These are phyloP conservation scores for Pinus albicaulis DNA, from an alignment of 75 land plant species.

Conservation along the genomic window DNA sequence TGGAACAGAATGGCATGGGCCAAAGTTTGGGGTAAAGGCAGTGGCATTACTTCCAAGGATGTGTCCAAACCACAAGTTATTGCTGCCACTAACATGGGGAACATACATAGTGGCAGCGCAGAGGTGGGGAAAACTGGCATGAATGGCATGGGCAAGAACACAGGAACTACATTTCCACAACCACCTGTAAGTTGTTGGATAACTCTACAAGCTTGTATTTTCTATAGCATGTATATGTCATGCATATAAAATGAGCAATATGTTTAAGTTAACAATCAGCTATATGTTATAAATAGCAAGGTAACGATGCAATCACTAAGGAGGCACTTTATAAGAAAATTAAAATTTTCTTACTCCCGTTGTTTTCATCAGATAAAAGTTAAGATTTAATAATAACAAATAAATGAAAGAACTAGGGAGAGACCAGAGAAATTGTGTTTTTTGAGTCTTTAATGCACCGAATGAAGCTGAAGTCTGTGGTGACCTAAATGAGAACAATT, in stretches of 20 bases:
- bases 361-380: not conserved
- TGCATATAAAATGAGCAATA: not conserved
- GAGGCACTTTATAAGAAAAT: not conserved
- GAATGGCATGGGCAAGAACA: conserved; percentile 6
- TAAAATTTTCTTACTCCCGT: not conserved
- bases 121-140: not conserved
- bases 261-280: not conserved
- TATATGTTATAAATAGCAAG: not conserved
- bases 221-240: not conserved
- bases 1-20: conserved; percentile 37
- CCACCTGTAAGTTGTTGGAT: conserved; percentile 5
- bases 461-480: conserved; percentile 1
- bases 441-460: not conserved
- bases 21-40: conserved; percentile 26
- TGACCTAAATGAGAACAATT: not conserved
- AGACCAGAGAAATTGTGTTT: not conserved
- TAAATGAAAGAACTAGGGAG: not conserved
- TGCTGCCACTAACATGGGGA: not conserved
- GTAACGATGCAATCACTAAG: not conserved
- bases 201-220: not conserved
- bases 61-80: not conserved
- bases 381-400: not conserved
- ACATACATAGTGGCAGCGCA: not conserved
- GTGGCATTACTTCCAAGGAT: conserved; percentile 6
- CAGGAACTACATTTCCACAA: not conserved